A percentile compares a stretch with the other conserved stretches of the same genome.
These are phyloP conservation scores for Thozetella sp. DNA, from an alignment of 495 filamentous ascomycete genomes.

Conservation along the genomic window DNA sequence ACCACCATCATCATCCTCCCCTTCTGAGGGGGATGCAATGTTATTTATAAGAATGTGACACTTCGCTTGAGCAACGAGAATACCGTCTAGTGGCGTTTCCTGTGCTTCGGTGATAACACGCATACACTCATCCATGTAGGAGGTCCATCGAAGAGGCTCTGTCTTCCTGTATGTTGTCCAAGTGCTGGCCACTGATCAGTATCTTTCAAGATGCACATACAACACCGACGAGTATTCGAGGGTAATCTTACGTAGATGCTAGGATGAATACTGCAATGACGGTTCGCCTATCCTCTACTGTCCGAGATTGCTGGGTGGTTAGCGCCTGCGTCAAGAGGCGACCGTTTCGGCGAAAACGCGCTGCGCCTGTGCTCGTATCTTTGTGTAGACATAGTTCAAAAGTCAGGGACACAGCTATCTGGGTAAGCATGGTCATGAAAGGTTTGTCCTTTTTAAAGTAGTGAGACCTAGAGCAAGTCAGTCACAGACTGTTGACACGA, in stretches of 20 bases:
- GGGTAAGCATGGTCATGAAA: conserved; percentile 19
- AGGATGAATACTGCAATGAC: conserved; percentile 29
- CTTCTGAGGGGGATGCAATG: not conserved
- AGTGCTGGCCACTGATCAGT: conserved; percentile 9
- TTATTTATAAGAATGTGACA: not conserved
- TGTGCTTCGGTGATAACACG: conserved; percentile 35
- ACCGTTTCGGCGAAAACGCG: conserved; percentile 6
- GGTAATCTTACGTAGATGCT: conserved; percentile 37
- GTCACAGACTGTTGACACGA: not conserved
- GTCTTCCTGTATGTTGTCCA: conserved; percentile 26
- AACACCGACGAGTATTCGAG: not conserved
- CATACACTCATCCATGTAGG: conserved; percentile 52
- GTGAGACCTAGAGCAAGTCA: conserved; percentile 13
- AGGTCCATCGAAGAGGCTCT: conserved; percentile 51
- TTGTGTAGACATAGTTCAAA: conserved; percentile 17
- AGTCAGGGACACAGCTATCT: conserved; percentile 16
- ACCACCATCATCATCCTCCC: not conserved
- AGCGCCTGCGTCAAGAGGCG: conserved; percentile 5
- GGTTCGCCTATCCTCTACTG: conserved; percentile 18
- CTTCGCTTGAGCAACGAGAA: conserved; percentile 18
- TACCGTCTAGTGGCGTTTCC: conserved; percentile 44
- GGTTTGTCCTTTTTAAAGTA: conserved; percentile 20
- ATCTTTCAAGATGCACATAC: no score
- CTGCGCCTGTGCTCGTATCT: conserved; percentile 6
- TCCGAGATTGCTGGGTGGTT: conserved; percentile 9